Conservation (phyloP, 2,329 filamentous ascomycete species). For the Alternaria metachromatica region DNA sequence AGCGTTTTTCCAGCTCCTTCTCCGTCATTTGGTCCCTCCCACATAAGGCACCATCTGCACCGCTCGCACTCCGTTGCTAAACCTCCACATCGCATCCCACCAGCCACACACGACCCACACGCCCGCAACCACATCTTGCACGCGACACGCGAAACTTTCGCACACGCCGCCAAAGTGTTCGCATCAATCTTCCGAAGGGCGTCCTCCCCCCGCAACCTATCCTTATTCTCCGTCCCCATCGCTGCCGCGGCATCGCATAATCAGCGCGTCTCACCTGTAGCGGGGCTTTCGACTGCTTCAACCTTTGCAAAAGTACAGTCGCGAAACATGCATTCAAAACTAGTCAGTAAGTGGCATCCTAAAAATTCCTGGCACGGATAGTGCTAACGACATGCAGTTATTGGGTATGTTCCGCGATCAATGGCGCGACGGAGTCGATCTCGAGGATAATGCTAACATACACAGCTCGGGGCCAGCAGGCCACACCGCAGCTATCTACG, state of each 20-base stretch:
- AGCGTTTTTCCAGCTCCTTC: slow-evolving; percentile 25
- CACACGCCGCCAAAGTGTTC: slow-evolving; percentile 83
- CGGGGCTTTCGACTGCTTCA: slow-evolving; percentile 51
- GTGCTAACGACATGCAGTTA: slow-evolving; percentile 43
- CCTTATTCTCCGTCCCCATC: slow-evolving; percentile 74
- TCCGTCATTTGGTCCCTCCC: slow-evolving; percentile 8
- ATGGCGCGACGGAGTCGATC: not conserved
- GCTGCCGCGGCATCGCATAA: slow-evolving; percentile 74
- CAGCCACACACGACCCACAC: slow-evolving; percentile 21
- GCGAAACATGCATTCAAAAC: slow-evolving; percentile 86
- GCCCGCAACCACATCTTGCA: slow-evolving; percentile 20
- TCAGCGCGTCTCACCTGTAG: slow-evolving; percentile 59
- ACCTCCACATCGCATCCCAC: slow-evolving; percentile 17
- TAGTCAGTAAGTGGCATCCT: slow-evolving; percentile 72
- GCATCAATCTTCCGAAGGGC: slow-evolving; percentile 78
- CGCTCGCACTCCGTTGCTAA: not conserved
- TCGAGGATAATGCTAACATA: slow-evolving; percentile 38
- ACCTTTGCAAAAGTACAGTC: slow-evolving; percentile 41
- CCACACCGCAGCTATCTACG: slow-evolving; percentile 96
- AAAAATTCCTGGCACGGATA: not conserved
- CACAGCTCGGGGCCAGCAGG: slow-evolving; percentile 90
- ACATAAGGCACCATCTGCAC: slow-evolving; percentile 18
- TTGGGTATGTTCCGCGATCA: slow-evolving; percentile 40
- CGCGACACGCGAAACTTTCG: slow-evolving; percentile 26
- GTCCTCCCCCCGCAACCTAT: slow-evolving; percentile 68